Base-by-base conservation (phyloP, 208 protist genomes). In the Trypanosoma congolense region DNA sequence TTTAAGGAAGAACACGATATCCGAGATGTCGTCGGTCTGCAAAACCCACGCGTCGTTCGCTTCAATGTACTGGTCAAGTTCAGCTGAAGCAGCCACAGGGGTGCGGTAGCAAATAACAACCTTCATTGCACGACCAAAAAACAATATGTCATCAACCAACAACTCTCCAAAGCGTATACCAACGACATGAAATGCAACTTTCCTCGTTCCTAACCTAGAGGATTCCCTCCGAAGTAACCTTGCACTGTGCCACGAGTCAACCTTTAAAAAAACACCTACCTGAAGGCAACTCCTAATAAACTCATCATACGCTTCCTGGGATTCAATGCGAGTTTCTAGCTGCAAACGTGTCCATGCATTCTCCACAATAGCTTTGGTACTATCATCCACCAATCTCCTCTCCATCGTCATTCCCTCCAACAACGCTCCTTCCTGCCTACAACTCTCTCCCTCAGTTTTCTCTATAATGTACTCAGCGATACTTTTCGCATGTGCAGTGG, bases 171-270 rank as follows among this genome's bases (percentile, higher is more conserved):
- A 95, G 18, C 88, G 84, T 19, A 80, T 72, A 44, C 84, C 82
- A 9, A 95, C 56, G 16, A 86, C 80, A 43, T 87, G 65, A 69
- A 92, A 87, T 29, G 56, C 59, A 1, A 95, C 71, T 30, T 80
- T 79, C 12, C 70, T 56, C 18, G 88, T 95, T 12, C 81, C 82
- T 16, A 83, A 65, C 0, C 80, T 73, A 12, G 56, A 45, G n/a
- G 82, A 45, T 49, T 92, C 82, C 29, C 88, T 78, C 42, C 59
- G 45, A 6, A 95, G 65, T 77, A 95, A 80, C 36, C 88, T 76
- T 26, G 78, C 85, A 16, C 71, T 90, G 60, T 95, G 84, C 79
- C 84, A 95, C 24, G 75, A 81, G 63, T 95, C 88, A 31, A 95
- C 88, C 50, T 92, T 92, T 19, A 95, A 68, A 42, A 95, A 70